These are phyloP conservation scores for Vigna radiata DNA, from an alignment of 306 rosid species.

Conservation along the genomic window DNA sequence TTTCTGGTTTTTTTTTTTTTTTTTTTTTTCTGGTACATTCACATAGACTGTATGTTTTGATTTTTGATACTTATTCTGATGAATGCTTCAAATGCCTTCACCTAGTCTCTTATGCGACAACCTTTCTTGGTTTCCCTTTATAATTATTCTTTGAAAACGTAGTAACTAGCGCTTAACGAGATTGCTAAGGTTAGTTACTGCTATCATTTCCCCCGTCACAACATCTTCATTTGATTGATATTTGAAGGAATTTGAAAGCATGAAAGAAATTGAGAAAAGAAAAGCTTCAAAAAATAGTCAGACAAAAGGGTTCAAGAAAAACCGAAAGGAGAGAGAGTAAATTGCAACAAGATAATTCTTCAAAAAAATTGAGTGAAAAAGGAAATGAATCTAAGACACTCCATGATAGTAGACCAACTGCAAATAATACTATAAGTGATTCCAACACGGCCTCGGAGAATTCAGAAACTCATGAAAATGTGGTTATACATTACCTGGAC, in stretches of 20 bases:
- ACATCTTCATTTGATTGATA: conserved; percentile 48
- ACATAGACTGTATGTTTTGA: conserved; percentile 4
- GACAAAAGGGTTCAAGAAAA: conserved; percentile 67
- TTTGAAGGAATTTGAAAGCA: conserved; percentile 51
- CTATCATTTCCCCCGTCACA: conserved; percentile 38
- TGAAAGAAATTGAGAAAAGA: conserved; percentile 82
- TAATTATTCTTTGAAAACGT: conserved; percentile 1
- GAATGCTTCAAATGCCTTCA: conserved; percentile 31
- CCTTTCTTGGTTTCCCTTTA: conserved; percentile 25
- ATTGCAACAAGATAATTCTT: conserved; percentile 55
- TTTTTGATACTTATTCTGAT: conserved; percentile 27
- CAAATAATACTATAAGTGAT: conserved; percentile 54
- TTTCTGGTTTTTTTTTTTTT: conserved; percentile 4
- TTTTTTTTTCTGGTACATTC: not conserved
- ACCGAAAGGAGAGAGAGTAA: conserved; percentile 62
- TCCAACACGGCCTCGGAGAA: conserved; percentile 60
- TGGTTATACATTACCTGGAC: conserved; percentile 68
- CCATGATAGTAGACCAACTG: conserved; percentile 51
- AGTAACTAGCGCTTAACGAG: conserved; percentile 4
- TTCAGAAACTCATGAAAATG: conserved; percentile 63
- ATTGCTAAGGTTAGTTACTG: conserved; percentile 45
- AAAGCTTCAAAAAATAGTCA: conserved; percentile 60
- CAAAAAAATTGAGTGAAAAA: conserved; percentile 63
- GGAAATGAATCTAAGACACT: conserved; percentile 54
- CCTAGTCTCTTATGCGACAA: not conserved